A percentile compares a stretch with the other conserved stretches of the same genome.
Evolutionary conservation across 352 stramenopile species (phyloP).

Genomic region (Globisporangium canariense): DNA sequence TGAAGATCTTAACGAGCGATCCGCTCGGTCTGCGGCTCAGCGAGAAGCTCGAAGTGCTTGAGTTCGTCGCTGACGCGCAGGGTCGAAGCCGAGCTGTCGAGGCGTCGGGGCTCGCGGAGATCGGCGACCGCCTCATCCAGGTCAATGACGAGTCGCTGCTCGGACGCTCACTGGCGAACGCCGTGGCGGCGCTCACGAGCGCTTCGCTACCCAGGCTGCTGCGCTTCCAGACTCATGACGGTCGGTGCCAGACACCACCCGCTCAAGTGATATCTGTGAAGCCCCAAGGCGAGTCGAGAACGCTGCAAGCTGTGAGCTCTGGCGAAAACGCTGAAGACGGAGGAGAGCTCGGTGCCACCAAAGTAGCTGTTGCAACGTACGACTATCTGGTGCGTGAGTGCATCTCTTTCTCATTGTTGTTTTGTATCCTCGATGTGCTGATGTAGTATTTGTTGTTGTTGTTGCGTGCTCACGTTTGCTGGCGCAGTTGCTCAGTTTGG

Average conservation of each 20-base stretch:
- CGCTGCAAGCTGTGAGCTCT: not conserved
- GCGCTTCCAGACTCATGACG: constrained; percentile 53
- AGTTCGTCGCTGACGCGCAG: constrained; percentile 54
- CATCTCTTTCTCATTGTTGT: not conserved
- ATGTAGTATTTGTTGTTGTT: not conserved
- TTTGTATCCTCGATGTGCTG: not conserved
- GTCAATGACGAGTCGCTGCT: constrained; percentile 54
- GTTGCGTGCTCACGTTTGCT: not conserved
- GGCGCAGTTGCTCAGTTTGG: constrained; percentile 38
- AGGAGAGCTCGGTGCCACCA: not conserved
- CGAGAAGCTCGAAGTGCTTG: constrained; percentile 58
- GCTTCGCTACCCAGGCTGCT: constrained; percentile 48
- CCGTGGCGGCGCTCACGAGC: constrained; percentile 34
- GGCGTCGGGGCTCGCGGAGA: constrained; percentile 55
- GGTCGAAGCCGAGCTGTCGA: constrained; percentile 58
- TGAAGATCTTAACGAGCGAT: constrained; percentile 33
- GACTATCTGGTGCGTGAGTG: constrained; percentile 45
- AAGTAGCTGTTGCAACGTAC: constrained; percentile 14
- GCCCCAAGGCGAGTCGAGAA: not conserved
- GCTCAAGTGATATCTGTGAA: too few relatives aligned
- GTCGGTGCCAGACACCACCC: constrained; percentile 31
- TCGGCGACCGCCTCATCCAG: constrained; percentile 55
- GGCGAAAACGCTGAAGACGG: not conserved
- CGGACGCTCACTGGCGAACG: constrained; percentile 29
- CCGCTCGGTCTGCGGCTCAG: constrained; percentile 59